Evolutionary conservation across 345 rosid species (phyloP), one percentile per base, ranked within the genome.

Genomic region (Euphorbia tirucalli): DNA sequence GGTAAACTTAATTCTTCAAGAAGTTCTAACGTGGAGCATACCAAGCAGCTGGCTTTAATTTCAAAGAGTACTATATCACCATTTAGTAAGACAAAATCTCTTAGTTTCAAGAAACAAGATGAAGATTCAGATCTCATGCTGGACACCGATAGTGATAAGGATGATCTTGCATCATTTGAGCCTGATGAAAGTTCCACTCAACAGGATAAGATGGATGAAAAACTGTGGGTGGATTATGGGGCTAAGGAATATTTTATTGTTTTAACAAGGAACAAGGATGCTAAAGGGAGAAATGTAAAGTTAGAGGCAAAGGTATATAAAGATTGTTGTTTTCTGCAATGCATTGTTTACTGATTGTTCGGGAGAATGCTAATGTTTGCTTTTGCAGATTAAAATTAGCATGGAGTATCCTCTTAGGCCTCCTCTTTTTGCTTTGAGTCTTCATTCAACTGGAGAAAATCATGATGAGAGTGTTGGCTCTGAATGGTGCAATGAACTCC

Each of bases 381-480:
- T 66, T 49, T 77, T 78, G 71, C 97, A 90, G 97, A 80, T 92
- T 61, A 74, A 74, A 49, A 80, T 92, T 77, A 87, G 92, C 87
- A 81, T 78, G 87, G 99, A 95, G 85, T 90, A 89, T 83, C 99
- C 97, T 77, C 87, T 90, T 22, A 86, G 97, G 79, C 96, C 97
- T 57, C 96, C 97, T 41, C 75, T 84, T 44, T 90, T 95, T 80
- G 70, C 83, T 60, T 19, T 95, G 79, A 83, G 80, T 77, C 83
- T 90, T 49, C 71, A 48, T 72, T 52, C 78, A 55, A 59, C 78
- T 46, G 86, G 71, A 77, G 87, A 79, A 74, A 76, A 73, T 59
- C 63, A 41, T 49, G 60, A 60, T n/a, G 75, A 71, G 32, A 78
- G 70, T 57, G 80, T 75, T 65, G 52, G 74, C 77, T 80, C 73